phyloP scores from a whole-genome alignment of 805 yeast species.

The Yamadazyma scolyti region DNA sequence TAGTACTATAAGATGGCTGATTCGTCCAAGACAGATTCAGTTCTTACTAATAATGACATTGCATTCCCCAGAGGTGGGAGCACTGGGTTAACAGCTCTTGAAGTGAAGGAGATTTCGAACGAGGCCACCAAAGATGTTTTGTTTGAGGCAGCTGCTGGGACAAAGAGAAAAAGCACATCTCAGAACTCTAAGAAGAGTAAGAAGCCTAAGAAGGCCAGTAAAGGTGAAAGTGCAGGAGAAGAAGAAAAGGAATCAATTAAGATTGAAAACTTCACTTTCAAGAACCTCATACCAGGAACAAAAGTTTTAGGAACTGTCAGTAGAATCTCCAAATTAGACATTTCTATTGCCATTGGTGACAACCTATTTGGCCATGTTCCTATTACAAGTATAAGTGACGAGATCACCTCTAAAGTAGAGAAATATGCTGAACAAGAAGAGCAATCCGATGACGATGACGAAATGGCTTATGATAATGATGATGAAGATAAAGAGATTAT shows the following conservation, averaged over 20 bases:
- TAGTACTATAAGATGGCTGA: conserved; percentile 4
- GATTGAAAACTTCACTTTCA: conserved; percentile 61
- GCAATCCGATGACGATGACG: conserved; percentile 23
- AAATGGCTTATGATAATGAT: conserved; percentile 34
- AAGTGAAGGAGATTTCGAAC: conserved; percentile 86
- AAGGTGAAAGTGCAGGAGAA: conserved; percentile 19
- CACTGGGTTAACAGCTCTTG: conserved; percentile 80
- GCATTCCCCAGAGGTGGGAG: conserved; percentile 97
- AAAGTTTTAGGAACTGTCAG: conserved; percentile 73
- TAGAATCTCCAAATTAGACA: conserved; percentile 56
- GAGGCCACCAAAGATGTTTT: conserved; percentile 88
- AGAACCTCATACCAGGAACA: conserved; percentile 66
- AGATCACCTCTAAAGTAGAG: conserved; percentile 55
- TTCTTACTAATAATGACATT: conserved; percentile 34
- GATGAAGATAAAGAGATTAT: conserved; percentile 19
- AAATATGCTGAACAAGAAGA: conserved; percentile 46
- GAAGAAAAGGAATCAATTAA: conserved; percentile 36
- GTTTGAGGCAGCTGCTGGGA: conserved; percentile 51
- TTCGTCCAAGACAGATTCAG: conserved; percentile 4
- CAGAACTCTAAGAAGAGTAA: conserved; percentile 22
- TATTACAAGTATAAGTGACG: conserved; percentile 65
- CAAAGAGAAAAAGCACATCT: conserved; percentile 25
- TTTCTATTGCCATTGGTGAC: conserved; percentile 74
- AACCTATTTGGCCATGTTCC: conserved; percentile 77
- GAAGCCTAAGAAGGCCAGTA: conserved; percentile 18